phyloP scores from a whole-genome alignment of 164 flowering plant genomes.

The Vitis rotundifolia region DNA sequence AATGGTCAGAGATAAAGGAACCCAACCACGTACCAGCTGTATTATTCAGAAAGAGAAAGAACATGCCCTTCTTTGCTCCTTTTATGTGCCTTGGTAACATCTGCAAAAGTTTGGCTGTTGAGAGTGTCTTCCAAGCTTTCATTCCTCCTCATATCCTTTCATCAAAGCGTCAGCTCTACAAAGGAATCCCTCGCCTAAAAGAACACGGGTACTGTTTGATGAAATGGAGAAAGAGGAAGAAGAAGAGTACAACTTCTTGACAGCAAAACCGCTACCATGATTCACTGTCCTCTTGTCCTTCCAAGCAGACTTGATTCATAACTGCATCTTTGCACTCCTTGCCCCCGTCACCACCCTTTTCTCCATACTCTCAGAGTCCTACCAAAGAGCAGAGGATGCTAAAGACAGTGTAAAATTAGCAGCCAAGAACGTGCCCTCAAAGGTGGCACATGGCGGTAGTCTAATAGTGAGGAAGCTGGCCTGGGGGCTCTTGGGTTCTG shows the following conservation, averaged over 20 bases:
- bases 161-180: too few species aligned
- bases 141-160: too few species aligned
- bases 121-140: too few species aligned
- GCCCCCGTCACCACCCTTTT: conserved; percentile 29
- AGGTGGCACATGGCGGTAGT: conserved; percentile 22
- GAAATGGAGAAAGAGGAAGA: conserved; percentile 11
- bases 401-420: conserved; percentile 17
- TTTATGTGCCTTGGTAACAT: too few species aligned
- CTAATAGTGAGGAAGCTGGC: conserved; percentile 37
- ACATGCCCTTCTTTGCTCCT: too few species aligned
- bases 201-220: too few species aligned
- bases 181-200: too few species aligned
- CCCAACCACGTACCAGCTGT: too few species aligned
- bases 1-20: too few species aligned
- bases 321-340: conserved; percentile 21
- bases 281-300: conserved; percentile 28
- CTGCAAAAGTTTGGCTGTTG: too few species aligned
- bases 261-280: conserved; percentile 30
- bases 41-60: too few species aligned
- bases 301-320: conserved; percentile 40
- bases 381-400: conserved; percentile 28
- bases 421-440: conserved; percentile 21
- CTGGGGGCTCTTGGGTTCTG: conserved; percentile 50
- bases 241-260: conserved; percentile 5
- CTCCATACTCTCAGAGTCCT: conserved; percentile 32